Percentiles rank a stretch among this genome's conserved stretches.
phyloP scores from a whole-genome alignment of 805 yeast genomes.

The Candida orba region DNA sequence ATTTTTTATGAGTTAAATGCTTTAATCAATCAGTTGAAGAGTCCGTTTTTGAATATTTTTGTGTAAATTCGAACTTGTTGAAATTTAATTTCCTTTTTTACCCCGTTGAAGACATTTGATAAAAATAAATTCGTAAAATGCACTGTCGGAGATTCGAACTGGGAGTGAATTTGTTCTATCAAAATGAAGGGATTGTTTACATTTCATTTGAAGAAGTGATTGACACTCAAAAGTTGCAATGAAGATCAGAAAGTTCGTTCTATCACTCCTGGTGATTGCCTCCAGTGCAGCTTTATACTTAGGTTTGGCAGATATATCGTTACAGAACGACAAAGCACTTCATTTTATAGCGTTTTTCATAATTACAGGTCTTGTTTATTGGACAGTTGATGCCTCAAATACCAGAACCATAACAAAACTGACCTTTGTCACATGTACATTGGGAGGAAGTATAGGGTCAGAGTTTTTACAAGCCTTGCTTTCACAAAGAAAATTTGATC shows the following conservation, averaged over 20 bases:
- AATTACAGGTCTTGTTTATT: slow-evolving; percentile 43
- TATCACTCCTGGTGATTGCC: slow-evolving; percentile 27
- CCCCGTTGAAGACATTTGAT: background rate
- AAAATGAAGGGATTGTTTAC: too few relatives aligned
- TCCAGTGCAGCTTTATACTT: slow-evolving; percentile 16
- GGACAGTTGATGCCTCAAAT: slow-evolving; percentile 33
- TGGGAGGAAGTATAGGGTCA: slow-evolving; percentile 40
- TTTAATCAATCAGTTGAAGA: too few relatives aligned
- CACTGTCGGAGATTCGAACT: background rate
- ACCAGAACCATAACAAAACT: slow-evolving; percentile 27
- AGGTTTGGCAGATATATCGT: slow-evolving; percentile 29
- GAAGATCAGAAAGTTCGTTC: slow-evolving; percentile 25
- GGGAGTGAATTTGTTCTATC: background rate
- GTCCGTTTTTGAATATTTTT: background rate
- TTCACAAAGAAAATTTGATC: slow-evolving; percentile 42
- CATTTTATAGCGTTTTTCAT: slow-evolving; percentile 42
- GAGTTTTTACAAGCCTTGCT: slow-evolving; percentile 44
- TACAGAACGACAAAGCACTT: slow-evolving; percentile 43
- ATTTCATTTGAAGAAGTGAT: too few relatives aligned
- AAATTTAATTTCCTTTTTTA: background rate
- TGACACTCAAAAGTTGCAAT: slow-evolving; percentile 4
- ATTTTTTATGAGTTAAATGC: background rate
- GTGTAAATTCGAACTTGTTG: background rate
- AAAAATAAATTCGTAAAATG: background rate
- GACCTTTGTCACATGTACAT: slow-evolving; percentile 37